Evolutionary conservation across 129 eudicot species (phyloP).

Genomic region (Scalesia atractyloides): DNA sequence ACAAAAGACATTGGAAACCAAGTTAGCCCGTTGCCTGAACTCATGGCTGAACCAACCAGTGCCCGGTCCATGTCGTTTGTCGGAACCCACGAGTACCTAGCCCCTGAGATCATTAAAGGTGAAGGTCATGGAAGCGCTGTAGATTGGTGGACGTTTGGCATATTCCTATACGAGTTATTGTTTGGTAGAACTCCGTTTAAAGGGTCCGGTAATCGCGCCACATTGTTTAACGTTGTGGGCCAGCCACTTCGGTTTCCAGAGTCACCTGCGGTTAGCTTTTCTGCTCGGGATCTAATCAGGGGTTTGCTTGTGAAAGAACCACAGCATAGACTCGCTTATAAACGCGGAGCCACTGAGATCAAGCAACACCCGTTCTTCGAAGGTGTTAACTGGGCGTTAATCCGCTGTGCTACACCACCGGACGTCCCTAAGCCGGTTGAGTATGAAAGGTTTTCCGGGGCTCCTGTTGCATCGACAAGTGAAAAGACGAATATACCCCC

Average conservation of each 20-base stretch:
- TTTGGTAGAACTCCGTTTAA: slow-evolving; percentile 83
- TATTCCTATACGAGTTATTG: slow-evolving; percentile 68
- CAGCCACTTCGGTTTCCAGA: slow-evolving; percentile 80
- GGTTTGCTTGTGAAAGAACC: slow-evolving; percentile 87
- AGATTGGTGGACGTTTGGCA: slow-evolving; percentile 90
- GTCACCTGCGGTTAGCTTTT: slow-evolving; percentile 65
- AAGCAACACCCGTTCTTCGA: slow-evolving; percentile 86
- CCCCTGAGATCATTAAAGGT: slow-evolving; percentile 81
- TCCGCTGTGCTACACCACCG: slow-evolving; percentile 73
- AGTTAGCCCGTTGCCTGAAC: slow-evolving; percentile 75
- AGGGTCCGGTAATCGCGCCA: slow-evolving; percentile 88
- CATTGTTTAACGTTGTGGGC: slow-evolving; percentile 76
- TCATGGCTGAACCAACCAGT: slow-evolving; percentile 79
- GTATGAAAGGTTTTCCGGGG: slow-evolving; percentile 40
- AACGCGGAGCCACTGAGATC: slow-evolving; percentile 82
- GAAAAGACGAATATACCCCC: slow-evolving; percentile 41
- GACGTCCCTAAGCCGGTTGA: slow-evolving; percentile 71
- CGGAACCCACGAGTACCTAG: slow-evolving; percentile 81
- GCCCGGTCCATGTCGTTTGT: slow-evolving; percentile 91
- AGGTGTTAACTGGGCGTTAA: slow-evolving; percentile 87
- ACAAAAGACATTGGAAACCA: slow-evolving; percentile 44
- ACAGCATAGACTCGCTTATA: slow-evolving; percentile 69
- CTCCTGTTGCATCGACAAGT: slow-evolving; percentile 35
- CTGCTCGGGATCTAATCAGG: slow-evolving; percentile 70
- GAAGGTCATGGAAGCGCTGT: slow-evolving; percentile 94